A percentile compares a stretch with the other conserved stretches of the same genome.
These are phyloP conservation scores for Pleurotus eryngii DNA, from an alignment of 768 basidiomycete genomes.

Conservation along the genomic window DNA sequence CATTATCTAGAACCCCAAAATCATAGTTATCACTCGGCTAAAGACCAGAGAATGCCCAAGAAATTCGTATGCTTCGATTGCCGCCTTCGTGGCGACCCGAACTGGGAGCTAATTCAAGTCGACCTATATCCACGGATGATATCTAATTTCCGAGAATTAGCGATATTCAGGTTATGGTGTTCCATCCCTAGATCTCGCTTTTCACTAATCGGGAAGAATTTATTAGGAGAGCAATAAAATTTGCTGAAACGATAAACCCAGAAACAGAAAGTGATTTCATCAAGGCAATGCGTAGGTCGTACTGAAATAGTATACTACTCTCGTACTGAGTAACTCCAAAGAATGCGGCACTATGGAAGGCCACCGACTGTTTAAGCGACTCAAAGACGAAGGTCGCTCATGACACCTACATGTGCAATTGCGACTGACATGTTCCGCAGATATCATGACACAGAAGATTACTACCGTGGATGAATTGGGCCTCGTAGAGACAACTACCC, in stretches of 20 bases:
- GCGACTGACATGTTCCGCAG: conserved; percentile 27
- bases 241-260: conserved; percentile 49
- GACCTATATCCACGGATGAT: conserved; percentile 57
- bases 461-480: conserved; percentile 49
- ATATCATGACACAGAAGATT: conserved; percentile 54
- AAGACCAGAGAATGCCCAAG: conserved; percentile 55
- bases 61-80: conserved; percentile 77
- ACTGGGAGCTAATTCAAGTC: conserved; percentile 67
- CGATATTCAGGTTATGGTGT: conserved; percentile 57
- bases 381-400: conserved; percentile 64
- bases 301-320: too few relatives aligned
- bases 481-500: conserved; percentile 37
- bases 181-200: background rate
- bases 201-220: background rate
- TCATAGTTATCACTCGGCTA: conserved; percentile 56
- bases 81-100: conserved; percentile 59
- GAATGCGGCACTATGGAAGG: background rate
- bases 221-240: conserved; percentile 64
- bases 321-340: background rate
- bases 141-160: conserved; percentile 63
- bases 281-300: conserved; percentile 52
- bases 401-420: too few relatives aligned
- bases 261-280: conserved; percentile 49
- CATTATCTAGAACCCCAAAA: background rate
- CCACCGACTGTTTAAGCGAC: conserved; percentile 60